Evolutionary conservation across 352 stramenopile species (phyloP).

Genomic region (Phytopythium sindhum): DNA sequence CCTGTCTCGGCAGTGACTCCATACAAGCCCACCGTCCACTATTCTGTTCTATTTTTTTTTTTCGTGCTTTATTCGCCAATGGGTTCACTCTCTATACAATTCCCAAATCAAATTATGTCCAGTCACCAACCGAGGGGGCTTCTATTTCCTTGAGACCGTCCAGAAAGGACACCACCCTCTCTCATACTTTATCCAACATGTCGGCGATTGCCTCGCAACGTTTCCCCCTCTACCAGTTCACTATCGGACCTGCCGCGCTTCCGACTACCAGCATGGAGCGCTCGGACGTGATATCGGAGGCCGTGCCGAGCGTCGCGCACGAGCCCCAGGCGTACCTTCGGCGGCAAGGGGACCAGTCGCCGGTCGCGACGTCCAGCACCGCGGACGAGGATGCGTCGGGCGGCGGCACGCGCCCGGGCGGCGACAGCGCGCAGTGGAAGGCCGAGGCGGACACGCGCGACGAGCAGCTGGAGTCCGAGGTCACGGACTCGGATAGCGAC

Average conservation of each 20-base stretch:
- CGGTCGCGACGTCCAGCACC: not conserved
- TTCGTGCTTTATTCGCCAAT: not conserved
- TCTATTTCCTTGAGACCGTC: not conserved
- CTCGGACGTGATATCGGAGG: not conserved
- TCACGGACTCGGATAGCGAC: conserved; percentile 3
- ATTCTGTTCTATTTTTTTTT: not conserved
- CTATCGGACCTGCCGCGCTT: too few species aligned
- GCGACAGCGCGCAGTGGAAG: not conserved
- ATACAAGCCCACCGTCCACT: not conserved
- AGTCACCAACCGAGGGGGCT: not conserved
- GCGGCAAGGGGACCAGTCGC: not conserved
- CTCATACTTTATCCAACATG: not conserved
- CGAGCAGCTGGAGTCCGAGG: not conserved
- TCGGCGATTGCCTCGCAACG: not conserved
- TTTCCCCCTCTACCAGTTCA: too few species aligned
- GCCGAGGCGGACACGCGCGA: not conserved
- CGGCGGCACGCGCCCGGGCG: not conserved
- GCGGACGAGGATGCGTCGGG: not conserved
- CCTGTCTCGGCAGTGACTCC: not conserved
- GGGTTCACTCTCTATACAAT: not conserved
- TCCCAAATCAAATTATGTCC: not conserved
- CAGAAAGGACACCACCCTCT: not conserved
- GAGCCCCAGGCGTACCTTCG: not conserved
- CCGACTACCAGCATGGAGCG: not conserved
- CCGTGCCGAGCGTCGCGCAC: not conserved